These are phyloP conservation scores for Phytophthora rubi DNA, from an alignment of 352 stramenopile species.

Conservation along the genomic window DNA sequence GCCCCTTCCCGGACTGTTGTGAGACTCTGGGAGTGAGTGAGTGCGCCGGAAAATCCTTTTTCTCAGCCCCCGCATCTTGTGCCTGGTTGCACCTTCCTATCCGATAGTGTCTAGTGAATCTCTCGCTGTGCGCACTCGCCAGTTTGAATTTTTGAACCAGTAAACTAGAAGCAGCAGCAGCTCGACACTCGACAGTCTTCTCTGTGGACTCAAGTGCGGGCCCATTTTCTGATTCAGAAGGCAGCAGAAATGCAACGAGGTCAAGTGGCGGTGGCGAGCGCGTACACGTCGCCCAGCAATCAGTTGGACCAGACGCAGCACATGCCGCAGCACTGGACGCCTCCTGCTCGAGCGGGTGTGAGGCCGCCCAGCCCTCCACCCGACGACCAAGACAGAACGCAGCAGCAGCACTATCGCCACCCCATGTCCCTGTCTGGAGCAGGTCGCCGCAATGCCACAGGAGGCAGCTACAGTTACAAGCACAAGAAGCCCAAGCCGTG, in stretches of 20 bases:
- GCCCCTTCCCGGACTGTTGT: neutral
- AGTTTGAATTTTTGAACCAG: neutral
- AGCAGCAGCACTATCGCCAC: neutral
- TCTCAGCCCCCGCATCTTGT: neutral
- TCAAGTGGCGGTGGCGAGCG: conserved; percentile 53
- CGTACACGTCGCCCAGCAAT: conserved; percentile 23
- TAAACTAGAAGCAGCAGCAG: neutral
- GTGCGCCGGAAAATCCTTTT: neutral
- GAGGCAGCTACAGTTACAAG: conserved; percentile 17
- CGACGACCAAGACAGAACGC: conserved; percentile 2
- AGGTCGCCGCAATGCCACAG: conserved; percentile 6
- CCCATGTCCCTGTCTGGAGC: neutral
- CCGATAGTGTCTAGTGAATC: neutral
- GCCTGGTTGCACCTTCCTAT: neutral
- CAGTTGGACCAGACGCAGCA: conserved; percentile 27
- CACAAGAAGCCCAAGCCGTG: conserved; percentile 37
- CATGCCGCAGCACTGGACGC: conserved; percentile 20
- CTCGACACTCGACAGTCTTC: neutral
- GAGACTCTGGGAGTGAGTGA: neutral
- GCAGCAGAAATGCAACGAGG: conserved; percentile 34
- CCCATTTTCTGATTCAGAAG: conserved; percentile 24
- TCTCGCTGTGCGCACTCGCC: neutral
- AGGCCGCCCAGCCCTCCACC: conserved; percentile 7
- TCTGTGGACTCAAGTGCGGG: neutral
- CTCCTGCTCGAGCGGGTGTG: neutral